Conservation (phyloP, 2,329 filamentous ascomycete species). For the Penicillium sumatraense region DNA sequence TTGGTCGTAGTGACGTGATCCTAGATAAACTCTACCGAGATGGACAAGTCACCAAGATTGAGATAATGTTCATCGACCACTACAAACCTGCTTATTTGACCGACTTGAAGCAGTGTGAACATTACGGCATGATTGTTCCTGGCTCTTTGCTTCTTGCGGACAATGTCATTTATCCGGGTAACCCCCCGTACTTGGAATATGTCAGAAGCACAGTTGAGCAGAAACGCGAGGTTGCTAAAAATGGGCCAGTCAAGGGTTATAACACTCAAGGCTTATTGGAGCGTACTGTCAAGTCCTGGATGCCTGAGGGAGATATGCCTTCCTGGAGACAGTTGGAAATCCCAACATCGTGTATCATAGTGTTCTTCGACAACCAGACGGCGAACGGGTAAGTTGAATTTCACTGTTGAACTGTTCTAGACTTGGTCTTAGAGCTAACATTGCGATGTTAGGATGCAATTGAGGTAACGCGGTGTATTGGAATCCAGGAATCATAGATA, state of each 20-base stretch:
- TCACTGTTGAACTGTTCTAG: background rate
- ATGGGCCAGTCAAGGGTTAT: constrained; percentile 20
- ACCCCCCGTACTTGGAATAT: constrained; percentile 61
- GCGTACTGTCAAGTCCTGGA: constrained; percentile 20
- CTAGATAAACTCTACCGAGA: constrained; percentile 62
- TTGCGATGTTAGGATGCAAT: background rate
- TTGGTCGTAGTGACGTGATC: constrained; percentile 69
- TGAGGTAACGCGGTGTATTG: background rate
- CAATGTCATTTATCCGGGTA: constrained; percentile 50
- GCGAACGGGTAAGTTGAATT: constrained; percentile 25
- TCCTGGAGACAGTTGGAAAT: constrained; percentile 53
- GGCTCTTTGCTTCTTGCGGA: constrained; percentile 55
- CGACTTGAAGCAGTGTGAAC: constrained; percentile 77
- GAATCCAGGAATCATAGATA: background rate
- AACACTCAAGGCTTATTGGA: constrained; percentile 20
- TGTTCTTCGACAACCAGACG: constrained; percentile 48
- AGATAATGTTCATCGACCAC: constrained; percentile 79
- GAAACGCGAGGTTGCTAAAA: constrained; percentile 55
- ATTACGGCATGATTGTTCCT: constrained; percentile 65
- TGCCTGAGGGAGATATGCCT: constrained; percentile 24
- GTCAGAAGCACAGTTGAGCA: constrained; percentile 67
- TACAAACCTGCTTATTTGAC: constrained; percentile 75
- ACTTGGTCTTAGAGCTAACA: background rate
- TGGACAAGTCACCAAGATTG: constrained; percentile 62
- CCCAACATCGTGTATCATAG: constrained; percentile 69